Percentiles rank a stretch among this genome's conserved stretches.
phyloP scores from a whole-genome alignment of 352 stramenopile species.

The Globisporangium echinulatum region DNA sequence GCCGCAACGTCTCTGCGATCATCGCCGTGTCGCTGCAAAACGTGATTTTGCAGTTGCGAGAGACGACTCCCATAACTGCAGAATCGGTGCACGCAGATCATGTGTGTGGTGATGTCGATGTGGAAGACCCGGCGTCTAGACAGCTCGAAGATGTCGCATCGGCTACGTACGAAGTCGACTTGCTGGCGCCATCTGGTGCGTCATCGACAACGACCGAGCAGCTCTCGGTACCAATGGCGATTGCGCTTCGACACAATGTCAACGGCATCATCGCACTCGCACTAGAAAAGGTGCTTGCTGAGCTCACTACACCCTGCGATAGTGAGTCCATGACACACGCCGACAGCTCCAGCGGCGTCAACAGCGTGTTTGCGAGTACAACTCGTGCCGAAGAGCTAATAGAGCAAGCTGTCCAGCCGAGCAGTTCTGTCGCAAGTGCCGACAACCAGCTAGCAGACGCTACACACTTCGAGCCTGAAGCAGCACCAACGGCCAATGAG shows the following conservation, averaged over 20 bases:
- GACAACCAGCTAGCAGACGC: neutral
- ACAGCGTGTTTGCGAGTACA: too few species aligned
- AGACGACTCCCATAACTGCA: neutral
- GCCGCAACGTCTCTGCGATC: slow-evolving; percentile 21
- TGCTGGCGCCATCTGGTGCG: too few species aligned
- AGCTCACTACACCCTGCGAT: slow-evolving; percentile 7
- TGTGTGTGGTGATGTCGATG: too few species aligned
- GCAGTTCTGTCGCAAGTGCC: neutral
- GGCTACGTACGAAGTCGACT: neutral
- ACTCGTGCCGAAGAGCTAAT: neutral
- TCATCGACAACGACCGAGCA: neutral
- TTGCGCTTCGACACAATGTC: slow-evolving; percentile 26
- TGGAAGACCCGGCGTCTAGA: too few species aligned
- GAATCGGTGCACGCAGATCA: neutral
- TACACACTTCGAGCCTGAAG: neutral
- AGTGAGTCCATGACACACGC: too few species aligned
- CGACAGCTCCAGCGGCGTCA: too few species aligned
- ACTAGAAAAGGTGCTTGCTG: slow-evolving; percentile 19
- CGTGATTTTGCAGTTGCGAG: slow-evolving; percentile 18
- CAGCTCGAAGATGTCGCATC: neutral
- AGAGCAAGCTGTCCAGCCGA: too few species aligned
- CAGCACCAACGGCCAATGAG: neutral
- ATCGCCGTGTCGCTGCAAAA: slow-evolving; percentile 24
- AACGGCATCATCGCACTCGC: slow-evolving; percentile 24
- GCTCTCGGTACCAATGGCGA: slow-evolving; percentile 17